These are phyloP conservation scores for Rhizophagus clarus DNA, from an alignment of 192 early-diverging fungal genomes.

Conservation along the genomic window DNA sequence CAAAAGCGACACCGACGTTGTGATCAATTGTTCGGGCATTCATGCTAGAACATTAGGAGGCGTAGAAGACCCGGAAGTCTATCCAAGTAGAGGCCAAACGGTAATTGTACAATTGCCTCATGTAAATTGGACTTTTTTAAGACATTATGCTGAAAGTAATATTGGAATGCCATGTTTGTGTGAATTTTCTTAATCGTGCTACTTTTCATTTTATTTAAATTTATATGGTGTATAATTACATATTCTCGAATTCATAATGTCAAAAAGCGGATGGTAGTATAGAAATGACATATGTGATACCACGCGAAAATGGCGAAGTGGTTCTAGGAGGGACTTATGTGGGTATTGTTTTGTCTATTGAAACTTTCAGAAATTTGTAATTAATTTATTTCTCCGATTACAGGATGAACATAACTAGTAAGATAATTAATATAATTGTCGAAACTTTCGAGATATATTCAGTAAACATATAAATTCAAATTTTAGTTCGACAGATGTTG, in stretches of 20 bases:
- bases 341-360: not conserved
- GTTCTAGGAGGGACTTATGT: slow-evolving; percentile 67
- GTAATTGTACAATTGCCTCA: slow-evolving; percentile 69
- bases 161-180: slow-evolving; percentile 5
- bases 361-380: not conserved
- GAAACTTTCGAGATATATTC: not conserved
- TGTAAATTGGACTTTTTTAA: slow-evolving; percentile 51
- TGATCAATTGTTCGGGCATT: slow-evolving; percentile 83
- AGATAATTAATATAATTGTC: not conserved
- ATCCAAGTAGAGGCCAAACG: slow-evolving; percentile 80
- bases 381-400: not conserved
- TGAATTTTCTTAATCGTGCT: not conserved
- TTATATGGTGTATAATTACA: not conserved
- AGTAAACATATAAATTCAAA: not conserved
- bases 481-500: slow-evolving; percentile 35
- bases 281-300: slow-evolving; percentile 70
- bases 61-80: slow-evolving; percentile 70
- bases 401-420: slow-evolving; percentile 21
- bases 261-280: slow-evolving; percentile 13
- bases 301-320: slow-evolving; percentile 73
- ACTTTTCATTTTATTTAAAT: not conserved
- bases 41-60: slow-evolving; percentile 68
- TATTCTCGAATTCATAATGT: not conserved
- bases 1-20: slow-evolving; percentile 47
- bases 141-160: slow-evolving; percentile 33